Conservation (phyloP, 345 rosid species). For the Salix suchowensis region DNA sequence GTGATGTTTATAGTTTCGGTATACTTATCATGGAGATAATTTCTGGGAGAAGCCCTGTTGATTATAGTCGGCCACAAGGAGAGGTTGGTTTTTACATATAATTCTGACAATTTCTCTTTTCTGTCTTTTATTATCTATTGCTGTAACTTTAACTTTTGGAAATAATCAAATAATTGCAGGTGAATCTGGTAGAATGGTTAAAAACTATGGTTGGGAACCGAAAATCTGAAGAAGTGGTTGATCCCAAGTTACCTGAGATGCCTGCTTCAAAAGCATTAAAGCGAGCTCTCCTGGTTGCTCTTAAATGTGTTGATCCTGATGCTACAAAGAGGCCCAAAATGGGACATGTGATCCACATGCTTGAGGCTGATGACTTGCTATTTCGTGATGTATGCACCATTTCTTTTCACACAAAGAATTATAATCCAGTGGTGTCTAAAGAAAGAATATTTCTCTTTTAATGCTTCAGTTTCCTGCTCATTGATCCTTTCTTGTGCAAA, state of each 20-base stretch:
- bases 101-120: not conserved
- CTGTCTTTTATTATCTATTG: not conserved
- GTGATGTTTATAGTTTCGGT: conserved; percentile 92
- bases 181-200: conserved; percentile 90
- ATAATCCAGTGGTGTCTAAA: not conserved
- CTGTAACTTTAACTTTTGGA: conserved; percentile 7
- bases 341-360: conserved; percentile 97
- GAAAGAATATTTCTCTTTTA: not conserved
- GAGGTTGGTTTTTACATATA: conserved; percentile 50
- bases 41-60: conserved; percentile 86
- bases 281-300: conserved; percentile 74
- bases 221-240: conserved; percentile 84
- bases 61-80: conserved; percentile 77
- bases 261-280: conserved; percentile 90
- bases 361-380: conserved; percentile 90
- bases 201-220: conserved; percentile 82
- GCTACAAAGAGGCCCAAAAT: conserved; percentile 93
- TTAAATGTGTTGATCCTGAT: conserved; percentile 93
- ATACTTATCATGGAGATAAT: conserved; percentile 88
- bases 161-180: conserved; percentile 41
- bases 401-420: not conserved
- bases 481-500: not conserved
- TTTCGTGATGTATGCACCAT: conserved; percentile 57
- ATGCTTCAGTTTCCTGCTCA: not conserved
- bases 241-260: conserved; percentile 75